Percentiles rank a stretch among this genome's conserved stretches.
phyloP scores from a whole-genome alignment of 345 rosid genomes.

The Gossypium bickii region DNA sequence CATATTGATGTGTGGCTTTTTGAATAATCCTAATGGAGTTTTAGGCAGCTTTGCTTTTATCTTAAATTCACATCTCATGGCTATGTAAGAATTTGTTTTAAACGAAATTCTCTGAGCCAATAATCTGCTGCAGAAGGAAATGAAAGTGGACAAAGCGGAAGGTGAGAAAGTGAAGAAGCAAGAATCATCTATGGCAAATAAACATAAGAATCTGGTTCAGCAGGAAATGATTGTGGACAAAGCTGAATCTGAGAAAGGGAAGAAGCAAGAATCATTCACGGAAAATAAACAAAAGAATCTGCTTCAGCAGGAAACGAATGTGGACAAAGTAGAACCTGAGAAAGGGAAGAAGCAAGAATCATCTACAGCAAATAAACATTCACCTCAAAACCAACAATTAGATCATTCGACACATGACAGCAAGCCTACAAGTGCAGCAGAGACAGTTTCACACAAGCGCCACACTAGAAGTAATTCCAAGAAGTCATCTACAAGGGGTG shows the following conservation, averaged over 20 bases:
- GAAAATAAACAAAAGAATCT: conserved; percentile 20
- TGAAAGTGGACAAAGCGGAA: conserved; percentile 30
- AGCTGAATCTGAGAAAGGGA: conserved; percentile 31
- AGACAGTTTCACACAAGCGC: conserved; percentile 13
- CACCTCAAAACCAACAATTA: conserved; percentile 32
- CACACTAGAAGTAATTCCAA: conserved; percentile 34
- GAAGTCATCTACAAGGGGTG: conserved; percentile 58
- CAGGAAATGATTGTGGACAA: conserved; percentile 40
- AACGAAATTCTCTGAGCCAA: conserved; percentile 3
- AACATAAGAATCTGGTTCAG: background rate
- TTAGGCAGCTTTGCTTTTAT: background rate
- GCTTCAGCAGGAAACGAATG: conserved; percentile 31
- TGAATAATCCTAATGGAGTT: background rate
- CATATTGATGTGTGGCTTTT: no score
- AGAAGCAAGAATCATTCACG: conserved; percentile 33
- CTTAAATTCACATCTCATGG: background rate
- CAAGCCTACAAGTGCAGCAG: conserved; percentile 31
- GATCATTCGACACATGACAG: conserved; percentile 30
- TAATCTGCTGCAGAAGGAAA: conserved; percentile 30
- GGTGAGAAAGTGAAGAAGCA: conserved; percentile 34
- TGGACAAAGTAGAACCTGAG: conserved; percentile 33
- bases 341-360: conserved; percentile 38
- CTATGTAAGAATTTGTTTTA: background rate
- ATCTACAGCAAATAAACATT: conserved; percentile 27
- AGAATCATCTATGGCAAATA: conserved; percentile 33